Evolutionary conservation across 148 eudicot genomes (phyloP).

Genomic region (Camellia sinensis): DNA sequence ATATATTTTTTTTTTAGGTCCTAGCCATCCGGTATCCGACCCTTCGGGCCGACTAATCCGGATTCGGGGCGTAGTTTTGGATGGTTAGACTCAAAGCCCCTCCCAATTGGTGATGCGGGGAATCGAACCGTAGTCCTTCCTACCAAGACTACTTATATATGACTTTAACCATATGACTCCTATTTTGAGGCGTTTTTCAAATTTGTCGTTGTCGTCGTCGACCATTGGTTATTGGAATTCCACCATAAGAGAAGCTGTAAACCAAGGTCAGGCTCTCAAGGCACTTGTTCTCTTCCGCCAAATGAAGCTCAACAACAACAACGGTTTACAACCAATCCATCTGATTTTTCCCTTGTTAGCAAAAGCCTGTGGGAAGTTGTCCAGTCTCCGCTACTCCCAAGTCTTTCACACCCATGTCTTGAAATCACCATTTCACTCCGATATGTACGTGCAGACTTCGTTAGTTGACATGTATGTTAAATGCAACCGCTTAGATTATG

Average conservation of each 20-base stretch:
- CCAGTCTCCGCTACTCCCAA: constrained; percentile 27
- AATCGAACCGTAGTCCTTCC: too few relatives aligned
- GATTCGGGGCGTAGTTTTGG: too few relatives aligned
- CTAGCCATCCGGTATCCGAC: too few relatives aligned
- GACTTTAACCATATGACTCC: neutral
- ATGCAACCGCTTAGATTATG: constrained; percentile 31
- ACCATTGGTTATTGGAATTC: constrained; percentile 42
- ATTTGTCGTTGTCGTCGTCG: neutral
- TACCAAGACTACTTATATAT: too few relatives aligned
- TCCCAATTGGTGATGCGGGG: too few relatives aligned
- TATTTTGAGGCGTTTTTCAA: constrained; percentile 18
- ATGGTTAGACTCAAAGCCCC: too few relatives aligned
- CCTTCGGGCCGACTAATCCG: too few relatives aligned
- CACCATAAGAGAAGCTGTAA: constrained; percentile 43
- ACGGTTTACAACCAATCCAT: constrained; percentile 35
- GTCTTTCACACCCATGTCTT: constrained; percentile 45
- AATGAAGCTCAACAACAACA: constrained; percentile 28
- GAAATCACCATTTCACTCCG: constrained; percentile 42
- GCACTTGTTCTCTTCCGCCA: constrained; percentile 44
- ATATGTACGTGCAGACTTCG: constrained; percentile 51
- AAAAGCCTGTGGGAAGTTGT: constrained; percentile 55
- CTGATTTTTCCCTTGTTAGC: constrained; percentile 56
- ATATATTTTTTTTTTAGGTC: too few relatives aligned
- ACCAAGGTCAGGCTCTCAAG: constrained; percentile 32
- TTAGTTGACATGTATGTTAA: constrained; percentile 61